Conservation (phyloP, 1,139 yeast species). For the Saccharomyces hybrid region DNA sequence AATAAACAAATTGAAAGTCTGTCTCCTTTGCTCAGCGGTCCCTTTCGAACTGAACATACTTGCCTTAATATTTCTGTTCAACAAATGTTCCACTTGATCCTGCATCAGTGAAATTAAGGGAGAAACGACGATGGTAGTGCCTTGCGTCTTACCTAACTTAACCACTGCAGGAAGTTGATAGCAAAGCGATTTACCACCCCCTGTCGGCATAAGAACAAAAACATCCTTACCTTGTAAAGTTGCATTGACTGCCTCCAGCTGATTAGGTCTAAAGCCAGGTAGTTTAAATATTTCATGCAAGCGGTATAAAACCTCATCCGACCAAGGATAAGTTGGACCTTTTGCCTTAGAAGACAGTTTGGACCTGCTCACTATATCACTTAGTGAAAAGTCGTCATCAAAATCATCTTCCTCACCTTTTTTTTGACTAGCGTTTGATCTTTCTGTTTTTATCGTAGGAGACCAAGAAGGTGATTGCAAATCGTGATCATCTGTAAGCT, state of each 20-base stretch:
- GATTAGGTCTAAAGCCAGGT: slow-evolving; percentile 69
- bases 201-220: slow-evolving; percentile 96
- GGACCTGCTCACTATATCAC: not conserved
- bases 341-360: not conserved
- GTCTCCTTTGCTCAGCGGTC: slow-evolving; percentile 53
- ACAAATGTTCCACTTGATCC: slow-evolving; percentile 84
- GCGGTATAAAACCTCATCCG: slow-evolving; percentile 53
- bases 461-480: not conserved
- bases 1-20: slow-evolving; percentile 54
- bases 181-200: slow-evolving; percentile 96
- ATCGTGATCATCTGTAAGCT: slow-evolving; percentile 13
- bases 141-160: slow-evolving; percentile 61
- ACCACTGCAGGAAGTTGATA: slow-evolving; percentile 92
- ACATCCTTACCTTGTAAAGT: slow-evolving; percentile 78
- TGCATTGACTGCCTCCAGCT: slow-evolving; percentile 77
- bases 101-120: slow-evolving; percentile 96
- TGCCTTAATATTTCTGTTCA: slow-evolving; percentile 61
- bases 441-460: slow-evolving; percentile 13
- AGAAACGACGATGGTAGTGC: slow-evolving; percentile 86
- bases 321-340: slow-evolving; percentile 43
- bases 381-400: slow-evolving; percentile 19
- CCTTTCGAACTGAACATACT: slow-evolving; percentile 84
- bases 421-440: slow-evolving; percentile 2
- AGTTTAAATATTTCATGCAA: slow-evolving; percentile 57
- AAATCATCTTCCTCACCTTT: slow-evolving; percentile 10